Percentiles rank a stretch among this genome's conserved stretches.
Conservation (phyloP, 805 yeast species). For the Debaryomyces hansenii region DNA sequence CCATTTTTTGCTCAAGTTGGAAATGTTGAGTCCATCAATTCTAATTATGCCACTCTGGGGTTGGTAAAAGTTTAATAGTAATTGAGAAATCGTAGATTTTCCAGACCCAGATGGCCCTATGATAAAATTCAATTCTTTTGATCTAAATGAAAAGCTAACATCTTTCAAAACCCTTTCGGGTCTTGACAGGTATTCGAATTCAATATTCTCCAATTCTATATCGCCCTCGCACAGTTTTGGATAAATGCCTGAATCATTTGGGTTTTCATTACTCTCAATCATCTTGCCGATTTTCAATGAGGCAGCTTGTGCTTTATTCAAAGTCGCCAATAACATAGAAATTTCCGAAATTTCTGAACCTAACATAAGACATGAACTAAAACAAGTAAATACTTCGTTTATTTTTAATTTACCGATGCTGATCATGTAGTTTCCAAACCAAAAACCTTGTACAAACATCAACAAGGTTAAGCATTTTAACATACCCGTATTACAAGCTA, state of each 20-base stretch:
- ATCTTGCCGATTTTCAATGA: constrained; percentile 48
- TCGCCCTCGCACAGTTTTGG: constrained; percentile 39
- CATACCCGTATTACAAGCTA: constrained; percentile 56
- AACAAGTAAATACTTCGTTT: constrained; percentile 76
- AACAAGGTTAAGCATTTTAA: constrained; percentile 58
- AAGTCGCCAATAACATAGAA: constrained; percentile 54
- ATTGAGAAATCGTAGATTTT: constrained; percentile 74
- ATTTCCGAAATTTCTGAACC: constrained; percentile 59
- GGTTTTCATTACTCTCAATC: constrained; percentile 19
- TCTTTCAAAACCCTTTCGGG: constrained; percentile 47
- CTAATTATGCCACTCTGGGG: constrained; percentile 53
- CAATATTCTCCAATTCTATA: constrained; percentile 55
- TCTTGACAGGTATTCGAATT: constrained; percentile 65
- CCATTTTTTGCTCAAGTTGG: constrained; percentile 48
- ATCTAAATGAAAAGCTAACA: constrained; percentile 37
- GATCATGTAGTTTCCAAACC: constrained; percentile 81
- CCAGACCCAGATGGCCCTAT: constrained; percentile 94
- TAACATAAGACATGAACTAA: constrained; percentile 76
- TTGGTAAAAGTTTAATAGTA: constrained; percentile 61
- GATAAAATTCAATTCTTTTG: constrained; percentile 55
- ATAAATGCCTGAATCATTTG: constrained; percentile 3
- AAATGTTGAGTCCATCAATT: constrained; percentile 54
- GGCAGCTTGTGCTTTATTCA: constrained; percentile 77
- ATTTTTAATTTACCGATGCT: constrained; percentile 47
- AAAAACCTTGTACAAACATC: constrained; percentile 89